These are phyloP conservation scores for Wickerhamiella brachini DNA, from an alignment of 805 yeast species.

Conservation along the genomic window DNA sequence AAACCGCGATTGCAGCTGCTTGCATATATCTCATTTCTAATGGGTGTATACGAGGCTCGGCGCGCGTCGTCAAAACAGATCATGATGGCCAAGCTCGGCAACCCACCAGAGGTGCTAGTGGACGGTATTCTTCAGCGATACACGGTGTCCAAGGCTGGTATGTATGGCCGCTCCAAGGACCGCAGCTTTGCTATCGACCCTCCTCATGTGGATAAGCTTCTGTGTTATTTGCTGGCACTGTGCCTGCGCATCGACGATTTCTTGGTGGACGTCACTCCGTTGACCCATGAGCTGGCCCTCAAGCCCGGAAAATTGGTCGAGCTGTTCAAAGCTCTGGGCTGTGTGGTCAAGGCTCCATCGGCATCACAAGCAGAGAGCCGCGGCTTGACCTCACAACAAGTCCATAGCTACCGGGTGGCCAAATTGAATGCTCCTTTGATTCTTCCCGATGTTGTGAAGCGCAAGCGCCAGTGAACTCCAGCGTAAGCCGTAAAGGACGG, in stretches of 20 bases:
- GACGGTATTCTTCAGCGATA: conserved; percentile 63
- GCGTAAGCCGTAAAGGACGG: no score
- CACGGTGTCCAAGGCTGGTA: conserved; percentile 48
- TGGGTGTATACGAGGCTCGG: conserved; percentile 69
- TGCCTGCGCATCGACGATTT: conserved; percentile 66
- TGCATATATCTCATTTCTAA: conserved; percentile 65
- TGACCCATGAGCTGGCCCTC: conserved; percentile 72
- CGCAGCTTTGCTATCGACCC: conserved; percentile 77
- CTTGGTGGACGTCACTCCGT: conserved; percentile 59
- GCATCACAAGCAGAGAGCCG: conserved; percentile 24
- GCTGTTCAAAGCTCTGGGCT: conserved; percentile 72
- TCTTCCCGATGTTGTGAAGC: conserved; percentile 67
- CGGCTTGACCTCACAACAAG: conserved; percentile 22
- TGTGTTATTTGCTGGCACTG: conserved; percentile 63
- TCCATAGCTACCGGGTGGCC: conserved; percentile 61
- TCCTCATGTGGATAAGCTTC: conserved; percentile 68
- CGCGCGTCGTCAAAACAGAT: conserved; percentile 46
- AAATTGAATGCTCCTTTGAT: conserved; percentile 76
- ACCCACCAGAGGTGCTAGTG: conserved; percentile 60
- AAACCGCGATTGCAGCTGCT: conserved; percentile 32
- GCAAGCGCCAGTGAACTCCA: conserved; percentile 22
- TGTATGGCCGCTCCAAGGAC: conserved; percentile 59
- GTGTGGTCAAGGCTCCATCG: conserved; percentile 56
- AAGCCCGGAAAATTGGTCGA: conserved; percentile 60
- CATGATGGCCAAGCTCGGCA: conserved; percentile 41